Conservation (phyloP, 768 basidiomycete genomes). For the Sistotremastrum suecicum region DNA sequence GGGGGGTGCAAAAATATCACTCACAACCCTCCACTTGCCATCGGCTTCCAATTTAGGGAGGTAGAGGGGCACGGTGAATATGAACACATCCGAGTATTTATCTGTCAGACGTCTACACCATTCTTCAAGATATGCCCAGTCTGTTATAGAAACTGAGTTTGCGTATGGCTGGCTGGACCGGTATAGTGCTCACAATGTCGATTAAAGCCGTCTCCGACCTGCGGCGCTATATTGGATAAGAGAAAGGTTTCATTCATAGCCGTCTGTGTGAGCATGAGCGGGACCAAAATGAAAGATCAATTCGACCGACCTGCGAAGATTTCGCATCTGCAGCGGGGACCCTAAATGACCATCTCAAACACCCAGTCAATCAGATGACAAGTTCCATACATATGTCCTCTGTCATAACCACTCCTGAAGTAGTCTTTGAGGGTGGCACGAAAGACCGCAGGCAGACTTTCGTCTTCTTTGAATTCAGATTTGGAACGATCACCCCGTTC, state of each 20-base stretch:
- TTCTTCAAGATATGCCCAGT: slow-evolving; percentile 94
- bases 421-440: slow-evolving; percentile 80
- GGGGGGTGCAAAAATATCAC: slow-evolving; percentile 17
- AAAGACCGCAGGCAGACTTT: slow-evolving; percentile 58
- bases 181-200: slow-evolving; percentile 60
- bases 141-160: slow-evolving; percentile 22
- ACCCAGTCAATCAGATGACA: slow-evolving; percentile 1
- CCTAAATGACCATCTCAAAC: slow-evolving; percentile 28
- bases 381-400: slow-evolving; percentile 78
- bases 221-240: slow-evolving; percentile 91
- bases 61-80: slow-evolving; percentile 97
- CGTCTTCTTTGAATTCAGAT: slow-evolving; percentile 77
- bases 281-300: not conserved
- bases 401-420: slow-evolving; percentile 85
- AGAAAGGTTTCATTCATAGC: slow-evolving; percentile 98
- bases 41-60: slow-evolving; percentile 74
- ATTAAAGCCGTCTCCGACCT: slow-evolving; percentile 96
- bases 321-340: slow-evolving; percentile 97
- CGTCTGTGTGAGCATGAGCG: slow-evolving; percentile 24
- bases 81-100: slow-evolving; percentile 88
- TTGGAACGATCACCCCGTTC: slow-evolving; percentile 53
- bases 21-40: slow-evolving; percentile 90
- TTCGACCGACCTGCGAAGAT: slow-evolving; percentile 45
- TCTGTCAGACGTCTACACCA: slow-evolving; percentile 86
- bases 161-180: too few species aligned